Percentiles rank a stretch among this genome's conserved stretches.
These are phyloP conservation scores for Aspergillus sclerotialis DNA, from an alignment of 2,329 filamentous ascomycete species.

Conservation along the genomic window DNA sequence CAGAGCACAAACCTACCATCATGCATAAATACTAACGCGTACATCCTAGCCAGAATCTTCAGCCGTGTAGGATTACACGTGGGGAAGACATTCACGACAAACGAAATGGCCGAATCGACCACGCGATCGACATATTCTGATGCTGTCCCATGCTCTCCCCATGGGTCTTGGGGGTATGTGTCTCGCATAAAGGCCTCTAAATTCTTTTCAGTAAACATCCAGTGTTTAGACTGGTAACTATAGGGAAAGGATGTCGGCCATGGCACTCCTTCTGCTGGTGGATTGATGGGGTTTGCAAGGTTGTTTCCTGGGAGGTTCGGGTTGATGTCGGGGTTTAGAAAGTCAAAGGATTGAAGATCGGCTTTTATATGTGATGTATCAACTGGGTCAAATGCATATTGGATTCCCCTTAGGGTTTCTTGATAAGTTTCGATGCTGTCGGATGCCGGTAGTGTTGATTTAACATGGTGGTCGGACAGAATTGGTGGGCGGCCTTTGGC, in stretches of 20 bases:
- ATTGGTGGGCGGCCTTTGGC: no score
- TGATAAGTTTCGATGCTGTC: neutral
- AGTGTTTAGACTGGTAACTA: slow-evolving; percentile 9
- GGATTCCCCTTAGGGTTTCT: neutral
- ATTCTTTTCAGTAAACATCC: slow-evolving; percentile 5
- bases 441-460: neutral
- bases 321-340: neutral
- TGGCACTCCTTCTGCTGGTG: slow-evolving; percentile 3
- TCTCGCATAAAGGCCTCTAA: slow-evolving; percentile 1
- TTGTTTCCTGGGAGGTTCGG: neutral
- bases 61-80: slow-evolving; percentile 2
- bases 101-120: slow-evolving; percentile 6
- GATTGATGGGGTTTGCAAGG: slow-evolving; percentile 4
- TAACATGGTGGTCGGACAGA: neutral
- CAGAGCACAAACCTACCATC: slow-evolving; percentile 5
- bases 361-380: neutral
- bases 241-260: slow-evolving; percentile 8
- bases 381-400: slow-evolving; percentile 9
- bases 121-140: slow-evolving; percentile 2
- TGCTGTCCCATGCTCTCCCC: neutral
- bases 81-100: slow-evolving; percentile 4
- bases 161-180: neutral
- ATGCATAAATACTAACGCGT: slow-evolving; percentile 8
- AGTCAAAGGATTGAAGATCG: slow-evolving; percentile 1
- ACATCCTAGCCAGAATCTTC: slow-evolving; percentile 5